These are phyloP conservation scores for Articulospora tetracladia DNA, from an alignment of 495 filamentous ascomycete species.

Conservation along the genomic window DNA sequence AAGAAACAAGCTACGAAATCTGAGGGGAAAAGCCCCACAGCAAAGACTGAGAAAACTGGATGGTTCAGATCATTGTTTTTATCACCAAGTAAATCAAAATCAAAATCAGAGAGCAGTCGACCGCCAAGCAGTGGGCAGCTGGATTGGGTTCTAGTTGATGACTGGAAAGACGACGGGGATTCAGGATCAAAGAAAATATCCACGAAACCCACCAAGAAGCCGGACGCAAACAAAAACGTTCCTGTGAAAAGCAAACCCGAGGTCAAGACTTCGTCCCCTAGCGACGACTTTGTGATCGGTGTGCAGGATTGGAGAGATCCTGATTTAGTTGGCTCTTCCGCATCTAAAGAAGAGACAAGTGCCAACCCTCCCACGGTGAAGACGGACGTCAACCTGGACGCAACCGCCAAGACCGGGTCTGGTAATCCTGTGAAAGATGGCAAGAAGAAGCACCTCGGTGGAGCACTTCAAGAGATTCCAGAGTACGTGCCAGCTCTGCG, in stretches of 20 bases:
- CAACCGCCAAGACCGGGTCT: slow-evolving; percentile 1
- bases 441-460: slow-evolving; percentile 23
- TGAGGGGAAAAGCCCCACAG: slow-evolving; percentile 16
- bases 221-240: slow-evolving; percentile 23
- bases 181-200: slow-evolving; percentile 16
- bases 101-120: slow-evolving; percentile 53
- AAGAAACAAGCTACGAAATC: slow-evolving; percentile 15
- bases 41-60: slow-evolving; percentile 49
- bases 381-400: slow-evolving; percentile 22
- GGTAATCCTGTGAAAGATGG: slow-evolving; percentile 11
- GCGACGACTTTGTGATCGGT: slow-evolving; percentile 82
- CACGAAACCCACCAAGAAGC: slow-evolving; percentile 22
- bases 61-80: slow-evolving; percentile 60
- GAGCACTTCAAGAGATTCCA: slow-evolving; percentile 30
- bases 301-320: slow-evolving; percentile 92
- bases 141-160: slow-evolving; percentile 70
- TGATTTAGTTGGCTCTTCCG: slow-evolving; percentile 51
- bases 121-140: slow-evolving; percentile 81
- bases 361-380: slow-evolving; percentile 11
- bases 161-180: slow-evolving; percentile 61
- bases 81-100: slow-evolving; percentile 39
- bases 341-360: slow-evolving; percentile 8
- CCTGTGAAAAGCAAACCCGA: slow-evolving; percentile 18
- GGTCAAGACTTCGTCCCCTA: slow-evolving; percentile 25
- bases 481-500: slow-evolving; percentile 39